Evolutionary conservation across 1,139 yeast species (phyloP).

Genomic region (Geotrichum bryndzae): DNA sequence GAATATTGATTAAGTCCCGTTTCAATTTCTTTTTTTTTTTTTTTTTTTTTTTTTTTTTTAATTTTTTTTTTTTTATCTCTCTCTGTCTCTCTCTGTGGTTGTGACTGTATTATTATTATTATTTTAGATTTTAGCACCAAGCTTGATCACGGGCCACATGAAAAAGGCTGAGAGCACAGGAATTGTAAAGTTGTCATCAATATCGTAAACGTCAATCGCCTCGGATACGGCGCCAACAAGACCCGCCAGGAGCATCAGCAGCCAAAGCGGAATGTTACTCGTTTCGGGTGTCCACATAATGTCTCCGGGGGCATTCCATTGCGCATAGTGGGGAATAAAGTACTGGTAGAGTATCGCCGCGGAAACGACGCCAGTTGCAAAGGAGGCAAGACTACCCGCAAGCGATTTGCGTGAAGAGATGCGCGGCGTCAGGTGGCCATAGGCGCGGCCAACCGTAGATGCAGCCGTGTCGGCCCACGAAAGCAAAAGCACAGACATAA

Average conservation of each 20-base stretch:
- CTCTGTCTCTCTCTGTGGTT: no score
- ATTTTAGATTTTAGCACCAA: slow-evolving; percentile 14
- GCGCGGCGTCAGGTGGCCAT: slow-evolving; percentile 78
- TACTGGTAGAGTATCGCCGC: slow-evolving; percentile 66
- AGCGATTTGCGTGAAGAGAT: slow-evolving; percentile 61
- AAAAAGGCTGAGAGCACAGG: slow-evolving; percentile 76
- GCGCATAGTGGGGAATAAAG: slow-evolving; percentile 54
- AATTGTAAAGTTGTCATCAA: slow-evolving; percentile 92
- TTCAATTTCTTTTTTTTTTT: no score
- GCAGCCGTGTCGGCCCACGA: slow-evolving; percentile 99
- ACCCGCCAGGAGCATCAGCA: slow-evolving; percentile 61
- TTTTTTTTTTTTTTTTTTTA: no score
- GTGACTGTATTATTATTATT: background rate
- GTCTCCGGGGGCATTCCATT: slow-evolving; percentile 47
- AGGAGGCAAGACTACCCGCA: slow-evolving; percentile 87
- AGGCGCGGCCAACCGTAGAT: slow-evolving; percentile 80
- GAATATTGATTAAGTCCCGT: no score
- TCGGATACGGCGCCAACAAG: slow-evolving; percentile 81
- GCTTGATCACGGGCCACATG: slow-evolving; percentile 44
- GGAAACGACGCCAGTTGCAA: slow-evolving; percentile 59
- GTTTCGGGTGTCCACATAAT: slow-evolving; percentile 59
- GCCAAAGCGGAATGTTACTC: slow-evolving; percentile 49
- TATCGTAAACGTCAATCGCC: slow-evolving; percentile 61
- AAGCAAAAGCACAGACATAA: slow-evolving; percentile 68
- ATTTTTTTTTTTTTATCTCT: no score